These are phyloP conservation scores for Rhodotorula paludigena DNA, from an alignment of 768 basidiomycete genomes.

Conservation along the genomic window DNA sequence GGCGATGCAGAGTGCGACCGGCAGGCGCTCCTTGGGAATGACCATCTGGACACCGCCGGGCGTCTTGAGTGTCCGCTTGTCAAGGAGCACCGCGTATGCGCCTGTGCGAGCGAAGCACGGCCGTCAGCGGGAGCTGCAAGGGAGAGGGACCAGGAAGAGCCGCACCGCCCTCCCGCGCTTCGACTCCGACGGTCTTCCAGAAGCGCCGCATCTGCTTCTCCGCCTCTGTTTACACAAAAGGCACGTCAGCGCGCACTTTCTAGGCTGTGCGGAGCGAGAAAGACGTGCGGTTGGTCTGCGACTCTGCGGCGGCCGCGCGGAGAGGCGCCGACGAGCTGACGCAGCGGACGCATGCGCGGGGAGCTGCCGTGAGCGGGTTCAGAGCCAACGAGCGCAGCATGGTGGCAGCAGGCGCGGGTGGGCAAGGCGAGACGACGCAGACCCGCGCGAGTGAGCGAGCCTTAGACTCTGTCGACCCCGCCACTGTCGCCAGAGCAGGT, in stretches of 20 bases:
- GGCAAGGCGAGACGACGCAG: not conserved
- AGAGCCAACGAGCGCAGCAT: conserved; percentile 11
- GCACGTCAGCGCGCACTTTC: not conserved
- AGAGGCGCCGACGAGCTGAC: not conserved
- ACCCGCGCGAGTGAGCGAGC: too few relatives aligned
- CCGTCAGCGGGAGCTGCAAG: not conserved
- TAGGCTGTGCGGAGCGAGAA: not conserved
- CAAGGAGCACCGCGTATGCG: conserved; percentile 34
- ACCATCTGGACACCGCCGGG: conserved; percentile 71
- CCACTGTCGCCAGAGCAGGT: too few relatives aligned
- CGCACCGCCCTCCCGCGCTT: conserved; percentile 52
- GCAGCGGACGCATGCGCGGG: conserved; percentile 6
- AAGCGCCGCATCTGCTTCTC: conserved; percentile 82
- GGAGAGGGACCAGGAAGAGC: not conserved
- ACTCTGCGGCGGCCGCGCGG: not conserved
- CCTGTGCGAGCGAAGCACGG: not conserved
- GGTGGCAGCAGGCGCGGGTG: not conserved
- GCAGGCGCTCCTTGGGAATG: conserved; percentile 63
- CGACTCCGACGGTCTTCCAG: conserved; percentile 86
- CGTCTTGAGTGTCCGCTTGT: conserved; percentile 64
- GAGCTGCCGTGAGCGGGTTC: not conserved
- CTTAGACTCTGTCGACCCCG: too few relatives aligned
- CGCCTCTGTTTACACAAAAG: conserved; percentile 56
- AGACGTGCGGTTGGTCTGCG: conserved; percentile 19
- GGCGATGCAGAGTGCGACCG: conserved; percentile 79